Evolutionary conservation across 2,329 filamentous ascomycete genomes (phyloP).

Genomic region (Fusarium circinatum): DNA sequence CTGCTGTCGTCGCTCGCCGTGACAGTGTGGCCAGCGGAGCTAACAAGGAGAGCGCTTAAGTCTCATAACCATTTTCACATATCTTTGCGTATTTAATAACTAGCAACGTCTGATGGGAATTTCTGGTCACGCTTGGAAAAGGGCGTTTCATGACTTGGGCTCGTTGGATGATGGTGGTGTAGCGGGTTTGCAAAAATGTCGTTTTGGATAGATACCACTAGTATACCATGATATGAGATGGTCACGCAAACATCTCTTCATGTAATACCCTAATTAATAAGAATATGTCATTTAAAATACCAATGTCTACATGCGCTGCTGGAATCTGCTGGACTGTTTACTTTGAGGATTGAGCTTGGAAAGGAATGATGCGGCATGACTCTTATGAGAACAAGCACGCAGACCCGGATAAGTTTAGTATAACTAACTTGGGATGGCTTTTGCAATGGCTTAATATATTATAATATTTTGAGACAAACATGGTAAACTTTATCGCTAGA

Average conservation of each 20-base stretch:
- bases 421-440: background rate
- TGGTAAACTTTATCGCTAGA: background rate
- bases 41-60: slow-evolving; percentile 39
- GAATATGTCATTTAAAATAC: background rate
- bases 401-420: background rate
- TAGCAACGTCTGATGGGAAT: background rate
- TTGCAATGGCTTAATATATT: no score
- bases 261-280: slow-evolving; percentile 28
- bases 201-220: slow-evolving; percentile 18
- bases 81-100: background rate
- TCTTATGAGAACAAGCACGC: background rate
- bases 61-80: background rate
- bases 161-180: slow-evolving; percentile 10
- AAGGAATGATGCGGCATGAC: background rate
- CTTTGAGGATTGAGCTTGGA: background rate
- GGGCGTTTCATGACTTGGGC: slow-evolving; percentile 24
- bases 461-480: background rate
- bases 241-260: slow-evolving; percentile 10
- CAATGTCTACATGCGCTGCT: background rate
- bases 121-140: slow-evolving; percentile 1
- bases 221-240: slow-evolving; percentile 15
- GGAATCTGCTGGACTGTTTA: background rate
- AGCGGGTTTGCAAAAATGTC: slow-evolving; percentile 16
- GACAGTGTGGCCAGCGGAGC: slow-evolving; percentile 27
- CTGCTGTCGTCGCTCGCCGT: slow-evolving; percentile 32